Percentiles rank a stretch among this genome's conserved stretches.
These are phyloP conservation scores for Erysimum cheiri DNA, from an alignment of 441 rosid species.

Conservation along the genomic window DNA sequence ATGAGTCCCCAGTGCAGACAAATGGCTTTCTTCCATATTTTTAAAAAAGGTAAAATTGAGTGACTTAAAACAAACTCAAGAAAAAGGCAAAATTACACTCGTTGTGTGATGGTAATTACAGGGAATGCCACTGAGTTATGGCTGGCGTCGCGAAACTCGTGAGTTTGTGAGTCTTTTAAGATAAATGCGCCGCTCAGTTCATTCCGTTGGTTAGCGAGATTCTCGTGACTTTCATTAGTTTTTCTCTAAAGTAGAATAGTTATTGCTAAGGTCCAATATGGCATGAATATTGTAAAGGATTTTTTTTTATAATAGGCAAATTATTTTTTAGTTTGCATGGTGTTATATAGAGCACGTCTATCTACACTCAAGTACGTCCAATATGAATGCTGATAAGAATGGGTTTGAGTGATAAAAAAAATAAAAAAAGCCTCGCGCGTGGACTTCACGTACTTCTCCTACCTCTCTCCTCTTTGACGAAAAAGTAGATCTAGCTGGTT, in stretches of 20 bases:
- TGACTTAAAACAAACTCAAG: not conserved
- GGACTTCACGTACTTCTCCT: too few species aligned
- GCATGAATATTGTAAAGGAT: not conserved
- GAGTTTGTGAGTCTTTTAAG: constrained; percentile 38
- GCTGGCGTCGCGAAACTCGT: constrained; percentile 42
- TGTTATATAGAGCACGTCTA: not conserved
- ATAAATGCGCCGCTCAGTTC: constrained; percentile 38
- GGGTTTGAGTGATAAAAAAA: too few species aligned
- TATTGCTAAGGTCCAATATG: not conserved
- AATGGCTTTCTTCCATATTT: constrained; percentile 25
- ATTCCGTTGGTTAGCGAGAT: constrained; percentile 34
- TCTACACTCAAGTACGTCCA: not conserved
- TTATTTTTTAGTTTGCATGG: not conserved
- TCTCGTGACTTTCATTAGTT: constrained; percentile 43
- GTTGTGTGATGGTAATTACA: not conserved
- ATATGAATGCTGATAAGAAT: too few species aligned
- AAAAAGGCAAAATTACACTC: not conserved
- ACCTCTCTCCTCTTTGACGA: too few species aligned
- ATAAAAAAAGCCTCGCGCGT: too few species aligned
- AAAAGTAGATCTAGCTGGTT: too few species aligned
- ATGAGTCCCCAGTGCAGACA: constrained; percentile 27
- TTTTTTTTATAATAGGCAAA: not conserved
- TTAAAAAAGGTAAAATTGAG: not conserved
- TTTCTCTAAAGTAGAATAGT: not conserved
- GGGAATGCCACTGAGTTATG: constrained; percentile 34